Conservation (phyloP, 169 alveolate genomes). For the Babesia bigemina region DNA sequence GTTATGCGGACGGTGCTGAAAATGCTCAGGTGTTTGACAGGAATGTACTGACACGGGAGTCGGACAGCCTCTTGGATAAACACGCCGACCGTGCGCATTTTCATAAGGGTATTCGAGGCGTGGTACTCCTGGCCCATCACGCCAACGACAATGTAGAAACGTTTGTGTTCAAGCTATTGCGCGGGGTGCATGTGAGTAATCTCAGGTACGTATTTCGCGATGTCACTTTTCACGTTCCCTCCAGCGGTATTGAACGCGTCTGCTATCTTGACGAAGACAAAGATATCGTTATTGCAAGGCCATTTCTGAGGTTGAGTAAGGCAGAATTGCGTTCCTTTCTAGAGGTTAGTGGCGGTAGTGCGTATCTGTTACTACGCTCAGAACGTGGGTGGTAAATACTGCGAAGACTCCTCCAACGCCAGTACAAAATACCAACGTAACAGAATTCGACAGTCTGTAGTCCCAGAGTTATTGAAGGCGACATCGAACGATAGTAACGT, state of each 20-base stretch:
- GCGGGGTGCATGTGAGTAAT: slow-evolving; percentile 55
- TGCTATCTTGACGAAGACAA: slow-evolving; percentile 36
- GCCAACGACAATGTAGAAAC: slow-evolving; percentile 62
- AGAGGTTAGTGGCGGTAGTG: slow-evolving; percentile 12
- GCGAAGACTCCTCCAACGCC: slow-evolving; percentile 51
- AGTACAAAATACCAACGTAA: slow-evolving; percentile 38
- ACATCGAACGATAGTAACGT: background rate
- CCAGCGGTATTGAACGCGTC: slow-evolving; percentile 47
- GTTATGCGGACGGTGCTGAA: background rate
- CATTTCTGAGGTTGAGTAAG: slow-evolving; percentile 36
- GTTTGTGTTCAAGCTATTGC: slow-evolving; percentile 40
- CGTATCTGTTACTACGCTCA: background rate
- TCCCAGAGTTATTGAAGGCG: slow-evolving; percentile 41
- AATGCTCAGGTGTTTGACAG: background rate
- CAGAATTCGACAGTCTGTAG: slow-evolving; percentile 23
- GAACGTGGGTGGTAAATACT: slow-evolving; percentile 32
- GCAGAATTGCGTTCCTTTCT: slow-evolving; percentile 28
- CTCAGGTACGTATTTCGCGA: slow-evolving; percentile 14
- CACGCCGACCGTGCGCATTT: background rate
- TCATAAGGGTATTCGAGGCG: slow-evolving; percentile 11
- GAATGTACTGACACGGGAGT: slow-evolving; percentile 4
- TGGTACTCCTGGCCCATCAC: slow-evolving; percentile 56
- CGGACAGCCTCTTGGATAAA: background rate
- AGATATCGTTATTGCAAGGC: slow-evolving; percentile 49
- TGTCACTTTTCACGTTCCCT: background rate